Evolutionary conservation across 2,329 filamentous ascomycete species (phyloP), one percentile per base, ranked within the genome.

Genomic region (Stenocarpella maydis): DNA sequence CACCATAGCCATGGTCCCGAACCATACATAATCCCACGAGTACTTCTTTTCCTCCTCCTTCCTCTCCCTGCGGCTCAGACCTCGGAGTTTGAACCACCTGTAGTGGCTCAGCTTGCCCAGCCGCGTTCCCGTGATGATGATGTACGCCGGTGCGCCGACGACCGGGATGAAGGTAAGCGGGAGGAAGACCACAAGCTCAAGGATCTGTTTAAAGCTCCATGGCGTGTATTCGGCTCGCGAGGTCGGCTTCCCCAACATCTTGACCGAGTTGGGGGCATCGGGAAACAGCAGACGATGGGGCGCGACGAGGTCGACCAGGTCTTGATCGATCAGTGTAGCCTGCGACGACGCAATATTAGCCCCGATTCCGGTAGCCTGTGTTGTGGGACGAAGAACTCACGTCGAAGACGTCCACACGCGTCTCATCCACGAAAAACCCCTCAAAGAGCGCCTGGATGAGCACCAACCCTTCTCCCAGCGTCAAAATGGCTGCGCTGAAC

Each of bases 81-180:
- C 92, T 49, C 90, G 85, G 60, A 99, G 84, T 75, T 94, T 88
- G 78, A 95, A 98, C 85, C 96, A 98, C 69, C 96, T 86, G 84
- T 95, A 96, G 75, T 98, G 95, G 67, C 96, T 91, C 34, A 98
- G 88, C 39, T 95, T 96, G 0, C 96, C 95, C 6, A 94, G 89
- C 31, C 95, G 87, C 55, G 95, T 93, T 1, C 95, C 96, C 0
- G 95, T 98, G 73, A 97, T 86, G 68, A 97, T 80, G 71, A 99
- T 87, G 78, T 98, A 99, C 72, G 96, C 86, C 0, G 93, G 93
- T 0, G 92, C 92, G 19, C 95, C 95, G 17, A 94, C 87, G 55
- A 91, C 88, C 0, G 95, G 95, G 19, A 98, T 88, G 26, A 99
- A 88, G 78, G 97, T 98, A 70, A 99, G 86, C 1, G 96, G 92